These are phyloP conservation scores for Lyophyllum decastes DNA, from an alignment of 768 basidiomycete genomes.

Conservation along the genomic window DNA sequence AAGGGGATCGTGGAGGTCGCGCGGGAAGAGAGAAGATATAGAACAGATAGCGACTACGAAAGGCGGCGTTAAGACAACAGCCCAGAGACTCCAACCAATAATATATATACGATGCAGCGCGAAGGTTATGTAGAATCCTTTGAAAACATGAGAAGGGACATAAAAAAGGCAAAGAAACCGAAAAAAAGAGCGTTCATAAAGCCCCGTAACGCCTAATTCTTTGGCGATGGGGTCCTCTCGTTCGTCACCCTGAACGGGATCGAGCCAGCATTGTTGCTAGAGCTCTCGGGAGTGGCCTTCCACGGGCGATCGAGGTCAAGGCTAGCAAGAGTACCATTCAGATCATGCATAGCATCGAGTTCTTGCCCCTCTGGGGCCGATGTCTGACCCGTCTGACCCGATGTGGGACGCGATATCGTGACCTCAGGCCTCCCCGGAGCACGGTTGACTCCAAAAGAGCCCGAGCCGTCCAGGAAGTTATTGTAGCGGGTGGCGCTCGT, in stretches of 20 bases:
- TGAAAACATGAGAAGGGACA: slow-evolving; percentile 18
- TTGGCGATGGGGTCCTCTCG: slow-evolving; percentile 21
- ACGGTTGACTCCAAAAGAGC: slow-evolving; percentile 39
- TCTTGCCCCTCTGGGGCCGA: slow-evolving; percentile 31
- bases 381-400: slow-evolving; percentile 39
- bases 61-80: slow-evolving; percentile 19
- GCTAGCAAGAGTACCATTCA: slow-evolving; percentile 78
- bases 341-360: slow-evolving; percentile 60
- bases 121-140: slow-evolving; percentile 28
- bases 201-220: slow-evolving; percentile 2
- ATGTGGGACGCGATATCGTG: slow-evolving; percentile 55
- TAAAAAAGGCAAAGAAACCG: slow-evolving; percentile 5
- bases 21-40: slow-evolving; percentile 1
- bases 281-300: slow-evolving; percentile 23
- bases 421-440: slow-evolving; percentile 44
- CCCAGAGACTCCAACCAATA: slow-evolving; percentile 24
- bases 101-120: slow-evolving; percentile 32
- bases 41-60: slow-evolving; percentile 18
- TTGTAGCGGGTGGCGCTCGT: slow-evolving; percentile 47
- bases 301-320: slow-evolving; percentile 58
- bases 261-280: slow-evolving; percentile 12
- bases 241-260: slow-evolving; percentile 13
- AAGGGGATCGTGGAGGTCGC: slow-evolving; percentile 5
- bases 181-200: slow-evolving; percentile 7
- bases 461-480: slow-evolving; percentile 44